Percentiles rank a stretch among this genome's conserved stretches.
Conservation (phyloP, 306 rosid species). For the Quercus parvula region DNA sequence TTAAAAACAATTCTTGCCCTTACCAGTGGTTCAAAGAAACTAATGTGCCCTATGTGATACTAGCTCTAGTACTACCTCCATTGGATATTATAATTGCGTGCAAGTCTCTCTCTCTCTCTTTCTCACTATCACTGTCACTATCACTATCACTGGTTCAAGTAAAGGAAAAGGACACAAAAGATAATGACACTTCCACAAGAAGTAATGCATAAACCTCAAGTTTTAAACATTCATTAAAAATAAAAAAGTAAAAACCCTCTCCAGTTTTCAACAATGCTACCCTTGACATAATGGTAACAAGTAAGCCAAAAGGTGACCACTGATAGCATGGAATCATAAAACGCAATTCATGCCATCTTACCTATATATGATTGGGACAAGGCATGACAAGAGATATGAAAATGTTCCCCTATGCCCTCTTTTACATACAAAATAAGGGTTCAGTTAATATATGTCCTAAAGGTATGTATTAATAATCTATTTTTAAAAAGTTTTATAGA, state of each 20-base stretch:
- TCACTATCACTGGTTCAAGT: background rate
- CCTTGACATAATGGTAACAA: background rate
- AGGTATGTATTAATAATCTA: rapidly evolving
- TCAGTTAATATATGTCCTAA: too few relatives aligned
- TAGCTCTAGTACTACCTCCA: background rate
- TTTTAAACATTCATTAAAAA: too few relatives aligned
- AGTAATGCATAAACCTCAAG: slow-evolving; percentile 27
- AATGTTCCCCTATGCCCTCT: slow-evolving; percentile 18
- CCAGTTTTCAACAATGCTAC: background rate
- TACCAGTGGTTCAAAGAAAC: slow-evolving; percentile 13
- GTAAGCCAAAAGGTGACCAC: background rate
- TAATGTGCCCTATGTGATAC: slow-evolving; percentile 8
- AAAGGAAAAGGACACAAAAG: slow-evolving; percentile 19
- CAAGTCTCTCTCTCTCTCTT: background rate
- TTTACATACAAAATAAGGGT: background rate
- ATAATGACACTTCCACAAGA: slow-evolving; percentile 39
- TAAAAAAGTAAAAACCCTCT: too few relatives aligned
- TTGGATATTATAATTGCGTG: slow-evolving; percentile 24
- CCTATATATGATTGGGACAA: slow-evolving; percentile 30
- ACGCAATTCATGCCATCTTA: slow-evolving; percentile 23
- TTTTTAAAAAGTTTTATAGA: rapidly evolving
- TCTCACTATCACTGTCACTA: background rate
- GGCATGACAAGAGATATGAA: slow-evolving; percentile 25
- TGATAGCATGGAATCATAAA: background rate
- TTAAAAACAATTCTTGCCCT: slow-evolving; percentile 1